These are phyloP conservation scores for Clavispora phyllophila DNA, from an alignment of 805 yeast species.

Conservation along the genomic window DNA sequence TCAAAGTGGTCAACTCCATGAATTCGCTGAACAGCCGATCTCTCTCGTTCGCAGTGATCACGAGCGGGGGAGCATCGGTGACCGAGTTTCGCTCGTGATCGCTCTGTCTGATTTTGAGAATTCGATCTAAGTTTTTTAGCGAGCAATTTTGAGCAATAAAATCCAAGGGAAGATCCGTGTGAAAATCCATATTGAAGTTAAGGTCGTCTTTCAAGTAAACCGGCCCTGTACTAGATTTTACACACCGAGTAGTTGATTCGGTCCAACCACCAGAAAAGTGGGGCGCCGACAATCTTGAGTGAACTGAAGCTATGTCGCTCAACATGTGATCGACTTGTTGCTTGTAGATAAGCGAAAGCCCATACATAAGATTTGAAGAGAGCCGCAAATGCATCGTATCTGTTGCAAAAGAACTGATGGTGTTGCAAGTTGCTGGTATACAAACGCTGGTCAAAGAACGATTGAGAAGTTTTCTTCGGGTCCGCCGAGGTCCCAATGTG, in stretches of 20 bases:
- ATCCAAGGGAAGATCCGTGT: neutral
- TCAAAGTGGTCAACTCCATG: constrained; percentile 10
- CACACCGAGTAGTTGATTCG: neutral
- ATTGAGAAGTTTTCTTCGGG: constrained; percentile 23
- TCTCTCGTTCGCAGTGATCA: constrained; percentile 5
- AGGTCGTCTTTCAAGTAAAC: neutral
- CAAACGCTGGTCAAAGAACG: constrained; percentile 30
- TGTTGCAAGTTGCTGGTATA: constrained; percentile 39
- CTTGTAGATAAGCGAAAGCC: constrained; percentile 44
- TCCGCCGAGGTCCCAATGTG: constrained; percentile 34
- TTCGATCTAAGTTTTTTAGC: neutral
- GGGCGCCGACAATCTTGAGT: constrained; percentile 7
- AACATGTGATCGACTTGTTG: constrained; percentile 45
- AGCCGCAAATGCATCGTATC: constrained; percentile 26
- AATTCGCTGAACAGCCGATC: constrained; percentile 14
- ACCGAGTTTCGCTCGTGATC: neutral
- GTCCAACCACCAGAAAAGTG: constrained; percentile 17
- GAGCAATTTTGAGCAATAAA: neutral
- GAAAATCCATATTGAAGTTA: neutral
- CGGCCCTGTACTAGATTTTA: neutral
- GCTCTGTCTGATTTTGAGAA: neutral
- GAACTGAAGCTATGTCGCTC: constrained; percentile 20
- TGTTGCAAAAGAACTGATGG: constrained; percentile 6
- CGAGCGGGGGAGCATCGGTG: neutral
- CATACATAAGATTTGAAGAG: constrained; percentile 42